Evolutionary conservation across 805 yeast species (phyloP), one percentile per base, ranked within the genome.

Genomic region (Komagataella phaffii): DNA sequence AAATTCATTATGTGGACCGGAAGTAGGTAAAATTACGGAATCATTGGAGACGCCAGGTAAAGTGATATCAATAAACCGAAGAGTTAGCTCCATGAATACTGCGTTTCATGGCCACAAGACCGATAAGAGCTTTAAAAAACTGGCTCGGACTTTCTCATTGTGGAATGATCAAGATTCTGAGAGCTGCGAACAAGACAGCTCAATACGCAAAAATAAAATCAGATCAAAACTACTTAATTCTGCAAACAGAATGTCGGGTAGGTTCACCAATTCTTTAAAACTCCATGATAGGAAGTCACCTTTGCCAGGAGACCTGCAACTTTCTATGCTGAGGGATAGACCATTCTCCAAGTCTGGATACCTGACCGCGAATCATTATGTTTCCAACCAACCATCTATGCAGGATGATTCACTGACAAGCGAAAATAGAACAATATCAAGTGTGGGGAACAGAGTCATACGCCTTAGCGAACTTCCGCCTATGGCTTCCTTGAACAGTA

Each of bases 401-500:
- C 49, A 6, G 48, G 12, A 17, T 14, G 49, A 23, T 18, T 10
- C 17, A 24, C 8, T 30, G 8, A 17, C 18, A 18, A n/a, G 24
- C 10, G 46, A 46, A 12, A 53, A 56, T 46, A 54, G 61, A 24
- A 55, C 55, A 17, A 17, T 21, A 47, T 5, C 12, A 21, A 8
- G 24, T 19, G 59, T 56, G 23, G 56, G 61, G 24, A 55, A 55
- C 18, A 52, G 63, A 7, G 54, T 61, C 7, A 24, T 45, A 5
- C 45, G 51, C 46, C 48, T 49, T 19, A 46, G 45, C 5, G 56
- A 55, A 47, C 58, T 65, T 8, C 61, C 58, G 7, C 53, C 58
- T 0, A 58, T 61, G 24, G 70, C 77, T 7, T 80, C 83, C 7
- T 55, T 80, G 7, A 69, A 69, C 19, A 68, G 78, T 44, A 64